Base-by-base conservation (phyloP, 495 filamentous ascomycete genomes). In the Patellaria atrata region DNA sequence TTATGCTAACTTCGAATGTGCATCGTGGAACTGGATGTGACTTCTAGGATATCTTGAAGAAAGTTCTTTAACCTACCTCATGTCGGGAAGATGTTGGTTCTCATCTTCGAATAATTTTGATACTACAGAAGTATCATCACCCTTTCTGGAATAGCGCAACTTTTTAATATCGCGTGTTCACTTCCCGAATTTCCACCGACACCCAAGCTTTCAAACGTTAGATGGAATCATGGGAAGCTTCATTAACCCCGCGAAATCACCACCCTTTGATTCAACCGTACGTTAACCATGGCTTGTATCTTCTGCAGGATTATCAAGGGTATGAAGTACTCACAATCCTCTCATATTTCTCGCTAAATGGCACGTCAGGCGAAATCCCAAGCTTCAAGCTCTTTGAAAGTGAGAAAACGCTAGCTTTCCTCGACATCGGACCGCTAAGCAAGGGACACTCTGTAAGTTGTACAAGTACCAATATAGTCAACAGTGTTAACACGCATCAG, bases 221-320 rank as follows among this genome's bases (percentile, higher is more conserved):
- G 23, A 26, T 26, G 23, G n/a, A 26, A 8, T 8, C 8, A 26
- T 26, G 20, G 15, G 15, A 27, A 37, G 31, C 31, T 34, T 14
- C 30, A 35, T 23, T 30, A 41, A 22, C 14, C 33, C 40, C 37
- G 33, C n/a, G 11, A 3, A 9, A 38, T 18, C 14, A 18, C 14
- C 23, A 33, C 12, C n/a, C 34, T 24, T 14, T 34, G 37, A 8
- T 34, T 8, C 31, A 22, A 24, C 31, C 38, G 26, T 33, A 40
- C 30, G 38, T 44, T 18, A 40, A 59, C 56, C 60, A 67, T 76
- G 14, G 70, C 81, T 27, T 97, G 89, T 51, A 86, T 96, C 56
- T 97, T 97, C 66, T 97, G 89, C 71, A 92, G 80, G 53, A 96
- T 97, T 55, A 79, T 97, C 61, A 92, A 91, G 67, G 89, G 85